Conservation (phyloP, 108 stramenopile genomes). For the Fragilaria crotonensis region DNA sequence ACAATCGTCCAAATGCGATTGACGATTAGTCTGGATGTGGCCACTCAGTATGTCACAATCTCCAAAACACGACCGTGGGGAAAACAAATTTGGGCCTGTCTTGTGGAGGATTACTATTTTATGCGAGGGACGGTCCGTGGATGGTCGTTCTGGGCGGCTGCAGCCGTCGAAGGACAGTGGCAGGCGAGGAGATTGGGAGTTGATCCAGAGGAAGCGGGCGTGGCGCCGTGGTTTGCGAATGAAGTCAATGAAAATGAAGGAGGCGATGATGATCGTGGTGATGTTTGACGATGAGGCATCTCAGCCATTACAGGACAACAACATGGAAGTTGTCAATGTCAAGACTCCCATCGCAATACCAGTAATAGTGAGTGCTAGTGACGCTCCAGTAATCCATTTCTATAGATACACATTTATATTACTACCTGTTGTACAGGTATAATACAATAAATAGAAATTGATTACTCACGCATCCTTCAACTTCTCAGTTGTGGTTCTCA, state of each 20-base stretch:
- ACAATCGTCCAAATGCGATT: constrained; percentile 37
- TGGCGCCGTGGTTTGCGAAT: constrained; percentile 69
- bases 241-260: constrained; percentile 20
- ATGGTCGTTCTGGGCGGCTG: constrained; percentile 67
- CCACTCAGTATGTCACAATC: constrained; percentile 66
- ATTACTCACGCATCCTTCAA: too few species aligned
- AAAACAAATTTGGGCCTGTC: constrained; percentile 77
- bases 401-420: too few species aligned
- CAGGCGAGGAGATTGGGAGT: constrained; percentile 75
- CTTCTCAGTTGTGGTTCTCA: not conserved
- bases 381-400: not conserved
- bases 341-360: too few species aligned
- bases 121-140: constrained; percentile 73
- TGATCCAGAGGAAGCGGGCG: constrained; percentile 64
- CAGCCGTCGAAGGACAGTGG: constrained; percentile 74
- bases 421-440: too few species aligned
- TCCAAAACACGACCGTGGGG: constrained; percentile 47
- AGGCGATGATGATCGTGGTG: constrained; percentile 6
- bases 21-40: constrained; percentile 67
- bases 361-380: too few species aligned
- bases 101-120: constrained; percentile 76
- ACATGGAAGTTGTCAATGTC: not conserved
- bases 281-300: too few species aligned
- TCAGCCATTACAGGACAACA: too few species aligned
- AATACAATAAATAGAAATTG: too few species aligned